phyloP scores from a whole-genome alignment of 768 basidiomycete species.

The Mycena maculata region DNA sequence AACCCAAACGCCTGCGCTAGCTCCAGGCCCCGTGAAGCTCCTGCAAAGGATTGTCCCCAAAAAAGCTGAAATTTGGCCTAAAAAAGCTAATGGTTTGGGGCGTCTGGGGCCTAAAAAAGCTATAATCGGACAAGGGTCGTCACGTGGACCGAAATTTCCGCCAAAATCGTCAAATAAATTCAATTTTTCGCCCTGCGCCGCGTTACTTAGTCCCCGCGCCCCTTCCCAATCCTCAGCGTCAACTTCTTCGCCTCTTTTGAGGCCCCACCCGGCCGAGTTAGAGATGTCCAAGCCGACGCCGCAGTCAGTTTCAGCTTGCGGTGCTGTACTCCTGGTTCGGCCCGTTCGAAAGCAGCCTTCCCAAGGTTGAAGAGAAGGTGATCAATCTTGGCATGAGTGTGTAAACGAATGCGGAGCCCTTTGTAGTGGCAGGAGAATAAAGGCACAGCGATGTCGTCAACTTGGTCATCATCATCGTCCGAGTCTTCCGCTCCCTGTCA shows the following conservation, averaged over 20 bases:
- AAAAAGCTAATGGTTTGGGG: not conserved
- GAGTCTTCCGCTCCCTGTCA: not conserved
- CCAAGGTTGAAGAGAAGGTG: not conserved
- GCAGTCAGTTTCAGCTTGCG: not conserved
- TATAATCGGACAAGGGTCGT: not conserved
- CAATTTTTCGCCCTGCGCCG: too few relatives aligned
- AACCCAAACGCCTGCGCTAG: too few relatives aligned
- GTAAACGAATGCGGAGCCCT: not conserved
- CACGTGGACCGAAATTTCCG: not conserved
- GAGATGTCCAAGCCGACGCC: not conserved
- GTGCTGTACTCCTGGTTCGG: not conserved
- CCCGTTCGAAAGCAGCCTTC: not conserved
- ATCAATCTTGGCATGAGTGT: not conserved
- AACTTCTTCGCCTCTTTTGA: not conserved
- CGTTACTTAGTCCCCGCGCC: too few relatives aligned
- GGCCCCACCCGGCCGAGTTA: not conserved
- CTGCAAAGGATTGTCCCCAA: not conserved
- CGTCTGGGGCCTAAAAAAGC: not conserved
- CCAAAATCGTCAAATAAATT: too few relatives aligned
- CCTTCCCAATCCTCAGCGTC: not conserved
- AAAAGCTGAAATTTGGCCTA: not conserved
- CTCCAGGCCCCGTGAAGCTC: not conserved
- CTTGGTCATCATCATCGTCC: not conserved
- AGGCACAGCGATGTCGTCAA: not conserved
- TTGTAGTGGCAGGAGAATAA: conserved; percentile 2